These are phyloP conservation scores for Coemansia sp. DNA, from an alignment of 192 early-diverging fungal genomes.

Conservation along the genomic window DNA sequence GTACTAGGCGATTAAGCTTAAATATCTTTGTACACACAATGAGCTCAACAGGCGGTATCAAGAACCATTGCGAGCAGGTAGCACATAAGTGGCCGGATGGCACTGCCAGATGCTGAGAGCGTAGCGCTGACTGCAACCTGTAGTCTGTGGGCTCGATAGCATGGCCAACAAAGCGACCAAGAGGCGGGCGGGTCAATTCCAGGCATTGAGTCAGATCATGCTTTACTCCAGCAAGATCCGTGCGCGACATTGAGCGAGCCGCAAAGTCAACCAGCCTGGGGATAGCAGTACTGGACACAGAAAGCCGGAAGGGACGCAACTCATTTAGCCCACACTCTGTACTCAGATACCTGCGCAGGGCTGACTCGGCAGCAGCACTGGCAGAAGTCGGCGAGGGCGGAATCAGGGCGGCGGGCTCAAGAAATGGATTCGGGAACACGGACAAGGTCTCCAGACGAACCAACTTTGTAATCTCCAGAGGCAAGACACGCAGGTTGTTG, in stretches of 20 bases:
- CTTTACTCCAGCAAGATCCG: slow-evolving; percentile 23
- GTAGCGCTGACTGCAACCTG: slow-evolving; percentile 25
- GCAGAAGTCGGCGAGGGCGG: neutral
- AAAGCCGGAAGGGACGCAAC: slow-evolving; percentile 19
- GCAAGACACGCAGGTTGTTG: slow-evolving; percentile 40
- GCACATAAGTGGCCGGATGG: slow-evolving; percentile 38
- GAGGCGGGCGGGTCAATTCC: slow-evolving; percentile 14
- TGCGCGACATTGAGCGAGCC: slow-evolving; percentile 34
- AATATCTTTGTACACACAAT: slow-evolving; percentile 36
- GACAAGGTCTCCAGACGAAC: slow-evolving; percentile 31
- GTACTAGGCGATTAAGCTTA: slow-evolving; percentile 23
- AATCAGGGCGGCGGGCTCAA: slow-evolving; percentile 9
- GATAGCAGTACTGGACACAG: slow-evolving; percentile 10
- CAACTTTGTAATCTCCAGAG: slow-evolving; percentile 35
- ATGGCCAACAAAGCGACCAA: slow-evolving; percentile 35
- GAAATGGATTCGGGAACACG: slow-evolving; percentile 45
- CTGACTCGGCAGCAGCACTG: slow-evolving; percentile 1
- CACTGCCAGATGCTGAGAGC: slow-evolving; percentile 33
- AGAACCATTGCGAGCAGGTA: slow-evolving; percentile 31
- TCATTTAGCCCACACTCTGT: neutral
- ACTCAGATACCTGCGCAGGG: slow-evolving; percentile 5
- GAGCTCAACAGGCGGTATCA: slow-evolving; percentile 31
- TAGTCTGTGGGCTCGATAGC: slow-evolving; percentile 17
- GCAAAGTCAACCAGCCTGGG: slow-evolving; percentile 46
- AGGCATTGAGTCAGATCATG: slow-evolving; percentile 34